Evolutionary conservation across 495 filamentous ascomycete species (phyloP).

Genomic region (Neurospora terricola): DNA sequence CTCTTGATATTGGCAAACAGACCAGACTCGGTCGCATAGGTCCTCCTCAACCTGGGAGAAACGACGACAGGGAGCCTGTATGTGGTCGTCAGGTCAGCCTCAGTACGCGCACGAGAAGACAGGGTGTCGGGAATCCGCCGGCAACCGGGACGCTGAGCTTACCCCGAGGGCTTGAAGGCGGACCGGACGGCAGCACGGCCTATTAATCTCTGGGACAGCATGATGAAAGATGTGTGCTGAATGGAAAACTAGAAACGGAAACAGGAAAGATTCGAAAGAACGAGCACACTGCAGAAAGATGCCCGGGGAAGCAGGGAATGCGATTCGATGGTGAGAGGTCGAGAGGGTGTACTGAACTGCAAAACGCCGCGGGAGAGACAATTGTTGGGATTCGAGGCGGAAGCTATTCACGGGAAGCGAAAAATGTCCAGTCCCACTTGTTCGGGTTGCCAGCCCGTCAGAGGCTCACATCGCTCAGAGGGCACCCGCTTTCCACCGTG

Average conservation of each 20-base stretch:
- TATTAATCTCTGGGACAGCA: slow-evolving; percentile 64
- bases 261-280: slow-evolving; percentile 18
- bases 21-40: slow-evolving; percentile 79
- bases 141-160: slow-evolving; percentile 17
- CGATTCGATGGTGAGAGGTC: not conserved
- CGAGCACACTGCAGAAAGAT: slow-evolving; percentile 2
- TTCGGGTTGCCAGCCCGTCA: not conserved
- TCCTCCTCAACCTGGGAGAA: slow-evolving; percentile 43
- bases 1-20: slow-evolving; percentile 18
- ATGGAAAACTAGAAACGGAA: slow-evolving; percentile 12
- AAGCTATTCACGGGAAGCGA: slow-evolving; percentile 1
- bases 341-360: not conserved
- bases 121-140: not conserved
- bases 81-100: not conserved
- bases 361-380: not conserved
- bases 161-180: slow-evolving; percentile 48
- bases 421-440: not conserved
- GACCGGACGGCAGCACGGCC: slow-evolving; percentile 57
- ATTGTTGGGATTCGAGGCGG: slow-evolving; percentile 13
- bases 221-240: slow-evolving; percentile 20
- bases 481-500: not conserved
- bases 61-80: not conserved
- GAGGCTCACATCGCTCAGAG: not conserved
- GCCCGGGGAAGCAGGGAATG: slow-evolving; percentile 1
- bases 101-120: not conserved